Evolutionary conservation across 1,284 basidiomycete genomes (phyloP), one percentile per base, ranked within the genome.

Genomic region (Sanghuangporus weigelae): DNA sequence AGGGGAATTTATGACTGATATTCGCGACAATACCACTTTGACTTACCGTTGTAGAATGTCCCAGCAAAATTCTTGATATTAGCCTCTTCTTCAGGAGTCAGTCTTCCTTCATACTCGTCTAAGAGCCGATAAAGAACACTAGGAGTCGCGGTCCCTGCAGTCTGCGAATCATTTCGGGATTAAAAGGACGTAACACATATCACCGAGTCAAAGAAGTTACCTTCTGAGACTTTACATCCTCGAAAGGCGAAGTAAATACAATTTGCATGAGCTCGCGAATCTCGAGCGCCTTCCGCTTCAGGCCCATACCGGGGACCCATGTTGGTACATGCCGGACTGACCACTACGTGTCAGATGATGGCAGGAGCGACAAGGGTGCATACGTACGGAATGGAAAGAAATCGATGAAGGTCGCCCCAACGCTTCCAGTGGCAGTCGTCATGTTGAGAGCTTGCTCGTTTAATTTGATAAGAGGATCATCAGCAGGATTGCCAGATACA

Each of bases 1-100:
- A 55, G 21, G 12, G 21, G 12, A 69, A 69, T 57, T 77, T 74
- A 23, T 26, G 2, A n/a, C 50, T 26, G 50, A 23, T 26, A 23
- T 82, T 73, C 65, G 76, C 77, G 63, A 40, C 14, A 14, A 54
- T 16, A 11, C 14, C 35, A 26, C 35, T 26, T 7, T 7, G 19
- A 46, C 40, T 48, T 35, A 60, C 58, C 58, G 51, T 39, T 50
- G 38, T 60, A 51, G 48, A 51, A 19, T 14, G 38, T 53, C 48
- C 21, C 49, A 23, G 26, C 46, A 38, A 51, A 51, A 11, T 51
- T 51, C 49, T 60, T 63, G n/a, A 60, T 60, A 14, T 60, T 59
- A 16, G 44, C 42, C 39, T 64, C 63, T n/a, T 60, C 49, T 6
- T 60, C 59, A 39, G 12, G 53, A 21, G 56, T 54, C 19, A 21